Evolutionary conservation across 441 rosid species (phyloP), one percentile per base, ranked within the genome.

Genomic region (Populus tomentosa): DNA sequence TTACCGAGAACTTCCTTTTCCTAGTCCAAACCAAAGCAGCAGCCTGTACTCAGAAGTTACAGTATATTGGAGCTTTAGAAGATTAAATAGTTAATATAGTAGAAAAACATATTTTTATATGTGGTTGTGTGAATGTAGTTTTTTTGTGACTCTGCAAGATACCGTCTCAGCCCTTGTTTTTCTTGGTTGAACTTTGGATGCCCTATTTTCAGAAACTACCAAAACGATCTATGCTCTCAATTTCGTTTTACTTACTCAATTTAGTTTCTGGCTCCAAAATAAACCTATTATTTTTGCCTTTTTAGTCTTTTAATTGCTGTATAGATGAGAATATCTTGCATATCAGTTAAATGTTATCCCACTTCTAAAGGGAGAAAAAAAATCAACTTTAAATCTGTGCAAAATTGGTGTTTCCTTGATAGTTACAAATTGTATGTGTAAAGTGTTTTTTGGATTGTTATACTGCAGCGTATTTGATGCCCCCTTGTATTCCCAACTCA

Each of bases 391-490:
- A 71, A 71, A 13, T 46, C 65, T 32, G 8, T 74, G 59, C 24
- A 64, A 38, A 38, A 16, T 5, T 9, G n/a, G 36, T n/a, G 56
- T 23, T 33, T 14, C 32, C 59, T 67, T 18, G 24, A 6, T 35
- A n/a, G 64, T 10, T 77, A 62, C 59, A 50, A n/a, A 10, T 1
- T 23, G 65, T 21, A 10, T 3, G 28, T 62, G 67, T 63, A 18
- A 32, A 18, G 36, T 40, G 26, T n/a, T 71, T 70, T 10, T 30
- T 10, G 26, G 32, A 10, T 67, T 85, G 74, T 65, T 40, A 10
- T 13, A 23, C 64, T 80, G 36, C 81, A 95, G 97, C 91, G 90
- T 82, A 21, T 90, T 89, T 77, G 94, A 89, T 81, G 81, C 86
- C 63, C 73, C 85, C 64, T 75, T 89, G 6, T 73, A 72, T 79